Evolutionary conservation across 192 early-diverging fungal species (phyloP), one percentile per base, ranked within the genome.

Genomic region (Obelidium mucronatum): DNA sequence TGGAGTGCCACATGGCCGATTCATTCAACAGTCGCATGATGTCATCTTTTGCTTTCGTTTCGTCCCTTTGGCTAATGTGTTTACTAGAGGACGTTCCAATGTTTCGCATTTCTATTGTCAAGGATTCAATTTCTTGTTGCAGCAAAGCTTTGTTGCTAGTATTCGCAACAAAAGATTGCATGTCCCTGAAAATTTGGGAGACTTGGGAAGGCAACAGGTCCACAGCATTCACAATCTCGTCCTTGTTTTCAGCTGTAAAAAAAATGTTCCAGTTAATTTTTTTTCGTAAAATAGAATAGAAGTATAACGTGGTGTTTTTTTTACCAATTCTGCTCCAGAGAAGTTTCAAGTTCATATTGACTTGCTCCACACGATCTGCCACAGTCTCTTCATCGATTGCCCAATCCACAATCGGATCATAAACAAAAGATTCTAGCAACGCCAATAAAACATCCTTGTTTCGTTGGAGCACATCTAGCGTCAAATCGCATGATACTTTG

Each of bases 331-430:
- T 24, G 34, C 81, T 80, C 11, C 65, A 34, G 1, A 89, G 35
- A 1, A 89, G 36, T 11, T 84, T 80, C 11, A 88, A 40, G 48
- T 86, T 74, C 24, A 83, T 78, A 74, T 88, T 85, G 13, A 89
- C 36, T 30, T 83, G 75, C 56, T 64, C 79, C 17, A 80, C 62
- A 34, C 63, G 3, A 15, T 80, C 76, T 24, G 74, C 74, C 15
- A 66, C 19, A 34, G 52, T 42, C 19, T 44, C 40, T 26, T 48
- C 42, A 59, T 83, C 76, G 26, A 48, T 69, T 1, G 78, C 81
- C 88, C 88, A 89, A 44, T 89, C 88, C 0, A 83, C 77, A n/a
- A 89, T 56, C 24, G 88, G 88, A 68, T 89, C 88, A 72, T 84
- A 85, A 2, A 86, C 68, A 69, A 89, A 87, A 0, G 87, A 81